Evolutionary conservation across 208 protist genomes (phyloP), one percentile per base, ranked within the genome.

Genomic region (Acanthamoeba sp.): DNA sequence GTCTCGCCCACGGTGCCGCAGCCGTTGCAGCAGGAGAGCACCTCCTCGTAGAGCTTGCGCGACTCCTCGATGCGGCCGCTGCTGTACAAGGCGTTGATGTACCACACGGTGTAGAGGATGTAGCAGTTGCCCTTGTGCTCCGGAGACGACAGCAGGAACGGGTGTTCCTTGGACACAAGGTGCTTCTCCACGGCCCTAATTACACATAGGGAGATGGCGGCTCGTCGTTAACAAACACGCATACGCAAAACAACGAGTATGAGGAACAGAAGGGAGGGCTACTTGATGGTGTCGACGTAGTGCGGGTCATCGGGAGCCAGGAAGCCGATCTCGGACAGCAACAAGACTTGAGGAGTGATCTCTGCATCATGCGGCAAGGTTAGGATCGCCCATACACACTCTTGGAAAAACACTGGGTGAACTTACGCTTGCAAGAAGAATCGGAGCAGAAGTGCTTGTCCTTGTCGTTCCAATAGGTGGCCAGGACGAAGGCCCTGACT

Each of bases 261-360:
- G n/a, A n/a, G n/a, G n/a, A n/a, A n/a, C n/a, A 88, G 16, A 84
- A 52, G 6, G 45, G 29, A 91, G 69, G 96, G 40, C 16, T 29
- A 36, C 34, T 34, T 32, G 14, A 97, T 16, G 16, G 96, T 97
- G 5, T 45, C 42, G 14, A 95, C 32, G 55, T 95, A 97, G n/a
- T 87, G 93, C 18, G 69, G 50, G 66, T 97, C 96, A 5, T 89
- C 71, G 36, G 52, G 18, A 1, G 22, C 16, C 9, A 94, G 9
- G 78, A 97, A 97, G 10, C 96, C 96, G 34, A 95, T 55, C 9
- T 97, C 96, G 1, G 55, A 40, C 29, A 97, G 40, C 3, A 95
- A 57, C 7, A 97, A 38, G n/a, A 97, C 66, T 27, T 93, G 90
- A 1, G 85, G 59, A 45, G 59, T 91, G 20, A 91, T 59, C 3